Evolutionary conservation across 2,329 filamentous ascomycete species (phyloP).

Genomic region (Ceratocystis harringtonii): DNA sequence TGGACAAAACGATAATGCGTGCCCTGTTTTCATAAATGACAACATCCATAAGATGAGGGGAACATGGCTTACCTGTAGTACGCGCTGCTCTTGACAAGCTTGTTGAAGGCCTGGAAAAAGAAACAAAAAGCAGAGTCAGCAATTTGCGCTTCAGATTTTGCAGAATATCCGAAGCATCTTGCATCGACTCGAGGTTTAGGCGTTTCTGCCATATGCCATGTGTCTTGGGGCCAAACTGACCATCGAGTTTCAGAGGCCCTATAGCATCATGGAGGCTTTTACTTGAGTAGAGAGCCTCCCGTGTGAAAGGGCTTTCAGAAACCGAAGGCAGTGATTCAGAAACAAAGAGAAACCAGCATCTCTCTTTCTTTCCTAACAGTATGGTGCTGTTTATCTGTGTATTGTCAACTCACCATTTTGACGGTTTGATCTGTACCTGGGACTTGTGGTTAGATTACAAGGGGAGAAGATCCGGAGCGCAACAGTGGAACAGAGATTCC

Average conservation of each 20-base stretch:
- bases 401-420: constrained; percentile 55
- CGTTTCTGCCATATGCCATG: constrained; percentile 29
- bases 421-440: constrained; percentile 28
- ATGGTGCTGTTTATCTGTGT: not conserved
- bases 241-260: constrained; percentile 4
- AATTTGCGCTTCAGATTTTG: constrained; percentile 92
- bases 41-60: too few relatives aligned
- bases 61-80: constrained; percentile 78
- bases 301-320: not conserved
- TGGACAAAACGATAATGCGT: not conserved
- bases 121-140: constrained; percentile 68
- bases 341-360: not conserved
- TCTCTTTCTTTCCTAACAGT: not conserved
- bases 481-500: constrained; percentile 5
- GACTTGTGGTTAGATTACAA: constrained; percentile 16
- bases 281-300: not conserved
- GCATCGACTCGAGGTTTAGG: constrained; percentile 54
- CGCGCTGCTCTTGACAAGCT: constrained; percentile 91
- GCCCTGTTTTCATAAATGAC: not conserved
- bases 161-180: constrained; percentile 83
- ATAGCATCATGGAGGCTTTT: not conserved
- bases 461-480: constrained; percentile 28
- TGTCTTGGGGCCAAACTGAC: constrained; percentile 16
- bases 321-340: constrained; percentile 7
- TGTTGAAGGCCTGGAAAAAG: constrained; percentile 61